Base-by-base conservation (phyloP, 768 basidiomycete species). In the Xanthoconium purpureum region DNA sequence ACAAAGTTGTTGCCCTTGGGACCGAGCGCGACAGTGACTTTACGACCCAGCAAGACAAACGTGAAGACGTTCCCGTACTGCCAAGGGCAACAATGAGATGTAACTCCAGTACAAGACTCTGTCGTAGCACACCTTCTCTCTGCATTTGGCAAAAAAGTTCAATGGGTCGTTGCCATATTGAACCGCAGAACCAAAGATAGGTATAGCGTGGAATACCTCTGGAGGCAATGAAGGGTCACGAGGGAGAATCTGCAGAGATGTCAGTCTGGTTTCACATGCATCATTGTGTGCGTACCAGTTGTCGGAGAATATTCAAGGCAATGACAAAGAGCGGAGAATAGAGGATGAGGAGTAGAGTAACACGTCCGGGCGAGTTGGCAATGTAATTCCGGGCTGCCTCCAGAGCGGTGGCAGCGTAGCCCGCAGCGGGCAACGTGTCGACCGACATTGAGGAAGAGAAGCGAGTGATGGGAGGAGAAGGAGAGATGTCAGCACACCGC, bases 21-120 rank as follows among this genome's bases (percentile, higher is more conserved):
- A 36, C 94, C 91, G 20, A 98, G 80, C 3, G 92, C 87, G 50
- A 95, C 94, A 3, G 96, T 98, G 62, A 98, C 84, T 50, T 84
- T 85, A 58, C 93, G 85, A 39, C 97, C 97, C 52, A 98, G 74
- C 9, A 99, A 75, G 40, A 94, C 78, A 74, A 97, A 98, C 1
- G 95, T 95, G 78, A 98, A 99, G n/a, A 98, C 85, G 58, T 97
- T 83, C 54, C 97, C 97, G 66, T 98, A 88, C 97, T 99, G 56
- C 13, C 24, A 49, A 44, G 29, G 56, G 35, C 44, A 49, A 40
- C 20, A 6, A 33, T 57, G 43, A 18, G 18, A 33, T 24, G 28
- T 35, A 30, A 18, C 36, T 32, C 33, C 29, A 15, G 18, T 12
- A 38, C 2, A 14, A 18, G 13, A 45, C 8, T 2, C 35, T 32